Evolutionary conservation across 805 yeast genomes (phyloP), one percentile per base, ranked within the genome.

Genomic region (Groenewaldozyma salmanticensis): DNA sequence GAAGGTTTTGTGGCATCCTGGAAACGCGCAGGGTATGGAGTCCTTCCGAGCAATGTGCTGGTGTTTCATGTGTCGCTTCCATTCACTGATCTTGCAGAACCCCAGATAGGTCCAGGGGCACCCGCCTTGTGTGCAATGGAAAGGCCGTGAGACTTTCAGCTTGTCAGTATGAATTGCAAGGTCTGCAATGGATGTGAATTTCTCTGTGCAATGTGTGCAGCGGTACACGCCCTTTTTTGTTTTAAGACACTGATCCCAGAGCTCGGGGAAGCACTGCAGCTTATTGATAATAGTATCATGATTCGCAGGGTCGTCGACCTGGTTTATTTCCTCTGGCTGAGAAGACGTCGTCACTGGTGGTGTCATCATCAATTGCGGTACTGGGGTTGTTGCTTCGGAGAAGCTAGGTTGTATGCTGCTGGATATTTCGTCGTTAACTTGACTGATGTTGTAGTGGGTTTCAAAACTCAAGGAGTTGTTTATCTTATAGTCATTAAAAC

Each of bases 41-140:
- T 47, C 45, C 9, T 39, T 40, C 21, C 34, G 24, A 20, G 21
- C 17, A 49, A 44, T 43, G 54, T 61, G 57, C 53, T 59, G 50
- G 47, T 46, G 40, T 50, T 52, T 45, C 38, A 47, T 40, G 44
- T 65, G 70, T 3, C 70, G 52, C 24, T 52, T 50, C 40, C 65
- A 50, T 49, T 65, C 70, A 42, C 63, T 52, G 16, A 54, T 48
- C 43, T 56, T 60, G 37, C 54, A 51, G 45, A 65, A 67, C 1
- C 72, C 72, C 20, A 68, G 61, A 11, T 60, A 47, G 21, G 57
- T 55, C 71, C 71, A 68, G 3, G 70, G 69, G 31, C 73, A 68
- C 5, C 48, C 51, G 4, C 45, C 39, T 15, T 54, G 48, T 2
- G 57, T 49, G 45, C 73, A 68, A 21, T 52, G 52, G 47, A 50